Conservation (phyloP, 345 rosid species). For the Anastatica hierochuntica region DNA sequence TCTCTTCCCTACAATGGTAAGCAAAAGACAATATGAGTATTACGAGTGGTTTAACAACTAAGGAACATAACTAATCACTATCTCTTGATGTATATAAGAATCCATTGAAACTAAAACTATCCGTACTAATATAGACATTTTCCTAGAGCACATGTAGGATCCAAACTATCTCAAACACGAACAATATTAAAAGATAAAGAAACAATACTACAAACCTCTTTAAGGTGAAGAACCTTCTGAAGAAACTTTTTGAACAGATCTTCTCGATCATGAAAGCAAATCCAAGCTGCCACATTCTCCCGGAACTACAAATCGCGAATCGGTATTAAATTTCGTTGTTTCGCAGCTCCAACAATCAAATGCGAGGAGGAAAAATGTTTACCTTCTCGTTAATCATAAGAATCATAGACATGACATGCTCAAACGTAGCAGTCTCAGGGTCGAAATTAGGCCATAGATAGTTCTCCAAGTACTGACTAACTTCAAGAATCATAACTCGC, state of each 20-base stretch:
- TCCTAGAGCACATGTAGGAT: too few species aligned
- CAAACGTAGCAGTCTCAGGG: slow-evolving; percentile 60
- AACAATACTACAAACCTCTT: slow-evolving; percentile 50
- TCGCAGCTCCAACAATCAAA: neutral
- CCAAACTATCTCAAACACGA: too few species aligned
- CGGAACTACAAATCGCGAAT: slow-evolving; percentile 56
- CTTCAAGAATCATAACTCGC: slow-evolving; percentile 92
- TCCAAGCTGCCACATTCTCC: slow-evolving; percentile 97
- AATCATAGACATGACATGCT: slow-evolving; percentile 97
- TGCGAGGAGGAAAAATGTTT: too few species aligned
- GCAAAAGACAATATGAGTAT: slow-evolving; percentile 1
- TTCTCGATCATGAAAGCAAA: slow-evolving; percentile 74
- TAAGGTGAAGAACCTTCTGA: slow-evolving; percentile 66
- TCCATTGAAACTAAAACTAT: neutral
- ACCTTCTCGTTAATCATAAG: slow-evolving; percentile 97
- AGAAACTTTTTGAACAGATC: slow-evolving; percentile 69
- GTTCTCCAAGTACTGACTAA: slow-evolving; percentile 93
- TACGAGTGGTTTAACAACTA: neutral
- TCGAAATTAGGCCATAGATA: slow-evolving; percentile 92
- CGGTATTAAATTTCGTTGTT: neutral
- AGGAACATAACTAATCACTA: neutral
- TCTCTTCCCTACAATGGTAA: slow-evolving; percentile 63
- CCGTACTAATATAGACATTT: neutral
- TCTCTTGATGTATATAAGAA: neutral
- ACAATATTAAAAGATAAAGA: neutral